Conservation (phyloP, 306 rosid genomes). For the Vicia sativa region DNA sequence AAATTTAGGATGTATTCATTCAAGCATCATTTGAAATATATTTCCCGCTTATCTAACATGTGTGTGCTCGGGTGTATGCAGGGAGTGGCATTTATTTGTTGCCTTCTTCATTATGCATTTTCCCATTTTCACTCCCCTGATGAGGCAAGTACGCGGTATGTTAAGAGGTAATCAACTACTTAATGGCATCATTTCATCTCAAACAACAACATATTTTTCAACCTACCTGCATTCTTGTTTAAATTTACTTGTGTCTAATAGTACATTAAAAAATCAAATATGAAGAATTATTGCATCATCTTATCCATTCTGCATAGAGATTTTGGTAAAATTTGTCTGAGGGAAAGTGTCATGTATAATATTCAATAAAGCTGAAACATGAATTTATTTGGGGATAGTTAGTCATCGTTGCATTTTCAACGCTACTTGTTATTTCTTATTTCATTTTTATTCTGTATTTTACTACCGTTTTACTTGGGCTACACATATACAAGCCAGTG, state of each 20-base stretch:
- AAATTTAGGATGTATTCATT: slow-evolving; percentile 8
- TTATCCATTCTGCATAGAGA: slow-evolving; percentile 23
- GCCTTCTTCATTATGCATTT: slow-evolving; percentile 63
- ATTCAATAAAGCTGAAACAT: background rate
- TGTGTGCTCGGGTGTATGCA: slow-evolving; percentile 39
- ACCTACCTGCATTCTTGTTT: slow-evolving; percentile 17
- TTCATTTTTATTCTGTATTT: slow-evolving; percentile 6
- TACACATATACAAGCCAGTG: background rate
- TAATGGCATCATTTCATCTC: slow-evolving; percentile 33
- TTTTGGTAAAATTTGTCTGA: slow-evolving; percentile 13
- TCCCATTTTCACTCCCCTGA: slow-evolving; percentile 64
- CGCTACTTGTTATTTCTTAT: slow-evolving; percentile 1
- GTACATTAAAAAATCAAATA: background rate
- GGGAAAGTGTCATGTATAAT: slow-evolving; percentile 9
- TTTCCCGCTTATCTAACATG: slow-evolving; percentile 19
- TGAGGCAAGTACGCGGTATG: slow-evolving; percentile 60
- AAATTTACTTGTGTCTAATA: slow-evolving; percentile 5
- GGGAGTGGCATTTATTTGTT: slow-evolving; percentile 84
- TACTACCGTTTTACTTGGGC: background rate
- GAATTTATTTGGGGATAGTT: slow-evolving; percentile 1
- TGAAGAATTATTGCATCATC: slow-evolving; percentile 1
- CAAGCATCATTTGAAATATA: slow-evolving; percentile 32
- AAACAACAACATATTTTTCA: slow-evolving; percentile 29
- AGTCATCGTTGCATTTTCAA: slow-evolving; percentile 4
- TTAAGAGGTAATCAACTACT: slow-evolving; percentile 67